Evolutionary conservation across 2,329 filamentous ascomycete species (phyloP).

Genomic region (Fusarium neocosmosporiellum): DNA sequence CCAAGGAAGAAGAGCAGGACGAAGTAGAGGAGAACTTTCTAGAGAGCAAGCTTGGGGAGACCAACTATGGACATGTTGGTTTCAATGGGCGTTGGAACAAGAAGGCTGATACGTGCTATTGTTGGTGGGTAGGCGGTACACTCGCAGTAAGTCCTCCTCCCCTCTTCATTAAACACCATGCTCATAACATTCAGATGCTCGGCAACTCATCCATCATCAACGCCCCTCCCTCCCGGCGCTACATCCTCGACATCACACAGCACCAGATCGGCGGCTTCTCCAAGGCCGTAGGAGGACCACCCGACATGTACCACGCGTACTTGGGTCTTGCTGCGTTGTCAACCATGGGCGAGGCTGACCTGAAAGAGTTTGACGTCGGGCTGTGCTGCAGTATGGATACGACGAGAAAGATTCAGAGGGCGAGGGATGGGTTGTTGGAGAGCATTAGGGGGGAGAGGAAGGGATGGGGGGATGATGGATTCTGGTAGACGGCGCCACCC

Average conservation of each 20-base stretch:
- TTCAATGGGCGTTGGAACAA: slow-evolving; percentile 95
- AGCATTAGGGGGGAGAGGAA: slow-evolving; percentile 7
- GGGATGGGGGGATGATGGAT: slow-evolving; percentile 35
- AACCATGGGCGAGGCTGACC: slow-evolving; percentile 74
- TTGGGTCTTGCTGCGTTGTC: slow-evolving; percentile 85
- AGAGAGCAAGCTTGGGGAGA: slow-evolving; percentile 48
- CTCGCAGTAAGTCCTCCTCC: slow-evolving; percentile 51
- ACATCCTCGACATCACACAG: slow-evolving; percentile 86
- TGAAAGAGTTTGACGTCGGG: slow-evolving; percentile 78
- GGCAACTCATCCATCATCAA: slow-evolving; percentile 69
- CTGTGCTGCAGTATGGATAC: slow-evolving; percentile 78
- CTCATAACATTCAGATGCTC: slow-evolving; percentile 63
- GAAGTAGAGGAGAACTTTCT: slow-evolving; percentile 55
- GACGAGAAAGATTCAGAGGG: slow-evolving; percentile 60
- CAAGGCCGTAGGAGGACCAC: slow-evolving; percentile 75
- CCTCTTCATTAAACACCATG: too few relatives aligned
- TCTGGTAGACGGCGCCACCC: slow-evolving; percentile 36
- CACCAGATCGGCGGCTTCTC: slow-evolving; percentile 86
- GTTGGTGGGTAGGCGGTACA: slow-evolving; percentile 87
- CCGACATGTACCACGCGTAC: slow-evolving; percentile 89
- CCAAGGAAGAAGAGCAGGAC: slow-evolving; percentile 58
- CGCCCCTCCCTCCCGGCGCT: slow-evolving; percentile 72
- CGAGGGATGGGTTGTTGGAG: slow-evolving; percentile 54
- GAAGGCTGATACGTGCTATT: slow-evolving; percentile 93
- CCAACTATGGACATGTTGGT: slow-evolving; percentile 67